Percentiles rank a stretch among this genome's conserved stretches.
Evolutionary conservation across 2,329 filamentous ascomycete species (phyloP).

Genomic region (Neobulgaria alba): DNA sequence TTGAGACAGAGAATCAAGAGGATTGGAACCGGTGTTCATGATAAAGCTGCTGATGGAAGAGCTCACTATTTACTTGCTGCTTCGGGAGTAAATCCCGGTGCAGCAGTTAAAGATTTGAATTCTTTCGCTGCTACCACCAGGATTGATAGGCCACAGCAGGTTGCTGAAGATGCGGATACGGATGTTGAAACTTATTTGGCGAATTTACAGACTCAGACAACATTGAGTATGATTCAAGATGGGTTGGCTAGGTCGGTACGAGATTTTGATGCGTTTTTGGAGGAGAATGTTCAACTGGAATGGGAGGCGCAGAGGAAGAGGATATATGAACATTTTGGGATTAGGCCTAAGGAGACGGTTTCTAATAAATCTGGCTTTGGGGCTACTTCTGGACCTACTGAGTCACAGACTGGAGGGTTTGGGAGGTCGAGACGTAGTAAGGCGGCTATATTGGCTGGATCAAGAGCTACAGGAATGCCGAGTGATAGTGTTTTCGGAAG

Average conservation of each 20-base stretch:
- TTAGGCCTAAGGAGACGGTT: slow-evolving; percentile 51
- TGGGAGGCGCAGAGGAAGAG: slow-evolving; percentile 90
- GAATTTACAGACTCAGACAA: slow-evolving; percentile 83
- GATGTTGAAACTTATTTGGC: slow-evolving; percentile 74
- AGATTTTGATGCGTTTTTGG: slow-evolving; percentile 89
- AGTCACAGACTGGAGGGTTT: slow-evolving; percentile 47
- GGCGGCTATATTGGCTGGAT: slow-evolving; percentile 30
- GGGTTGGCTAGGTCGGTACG: slow-evolving; percentile 81
- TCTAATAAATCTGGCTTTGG: slow-evolving; percentile 19
- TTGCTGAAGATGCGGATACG: slow-evolving; percentile 41
- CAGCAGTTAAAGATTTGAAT: slow-evolving; percentile 79
- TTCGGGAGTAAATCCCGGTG: slow-evolving; percentile 82
- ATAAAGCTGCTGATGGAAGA: slow-evolving; percentile 50
- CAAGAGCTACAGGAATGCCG: slow-evolving; percentile 20
- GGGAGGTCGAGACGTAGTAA: slow-evolving; percentile 49
- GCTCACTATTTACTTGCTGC: slow-evolving; percentile 86
- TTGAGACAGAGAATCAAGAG: slow-evolving; percentile 77
- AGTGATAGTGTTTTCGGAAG: slow-evolving; percentile 54
- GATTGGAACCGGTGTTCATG: slow-evolving; percentile 50
- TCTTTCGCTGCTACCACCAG: slow-evolving; percentile 54
- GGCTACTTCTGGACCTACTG: slow-evolving; percentile 30
- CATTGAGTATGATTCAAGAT: slow-evolving; percentile 83
- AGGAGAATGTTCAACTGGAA: slow-evolving; percentile 90
- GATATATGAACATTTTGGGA: slow-evolving; percentile 95
- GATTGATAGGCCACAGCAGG: slow-evolving; percentile 34